A percentile compares a stretch with the other conserved stretches of the same genome.
These are phyloP conservation scores for Pythium oligandrum DNA, from an alignment of 352 stramenopile species.

Conservation along the genomic window DNA sequence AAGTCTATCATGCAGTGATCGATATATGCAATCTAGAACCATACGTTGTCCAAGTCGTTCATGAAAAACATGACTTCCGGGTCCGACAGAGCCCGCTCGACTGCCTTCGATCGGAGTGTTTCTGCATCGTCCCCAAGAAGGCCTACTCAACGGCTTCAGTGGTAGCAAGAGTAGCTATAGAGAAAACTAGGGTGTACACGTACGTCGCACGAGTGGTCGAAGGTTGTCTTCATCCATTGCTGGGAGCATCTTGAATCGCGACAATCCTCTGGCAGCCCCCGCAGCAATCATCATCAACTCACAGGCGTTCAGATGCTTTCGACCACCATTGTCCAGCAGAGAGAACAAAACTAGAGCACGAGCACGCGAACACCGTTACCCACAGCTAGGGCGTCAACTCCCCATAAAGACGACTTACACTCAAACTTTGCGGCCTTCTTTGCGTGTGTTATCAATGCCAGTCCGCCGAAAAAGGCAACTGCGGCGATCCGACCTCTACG, in stretches of 20 bases:
- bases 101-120: slow-evolving; percentile 29
- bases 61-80: slow-evolving; percentile 73
- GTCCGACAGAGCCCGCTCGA: slow-evolving; percentile 59
- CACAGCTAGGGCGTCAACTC: too few species aligned
- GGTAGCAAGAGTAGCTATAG: background rate
- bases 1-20: background rate
- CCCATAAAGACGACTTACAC: slow-evolving; percentile 23
- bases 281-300: slow-evolving; percentile 56
- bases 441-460: slow-evolving; percentile 49
- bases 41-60: slow-evolving; percentile 62
- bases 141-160: slow-evolving; percentile 16
- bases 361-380: too few species aligned
- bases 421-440: slow-evolving; percentile 68
- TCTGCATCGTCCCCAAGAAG: slow-evolving; percentile 42
- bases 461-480: slow-evolving; percentile 59
- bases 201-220: slow-evolving; percentile 45
- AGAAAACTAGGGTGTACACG: background rate
- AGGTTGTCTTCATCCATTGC: slow-evolving; percentile 27
- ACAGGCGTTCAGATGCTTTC: slow-evolving; percentile 53
- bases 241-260: slow-evolving; percentile 43
- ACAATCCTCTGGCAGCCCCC: slow-evolving; percentile 37
- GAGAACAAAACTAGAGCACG: slow-evolving; percentile 38
- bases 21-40: background rate
- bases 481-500: slow-evolving; percentile 22
- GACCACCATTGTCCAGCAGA: slow-evolving; percentile 53